These are phyloP conservation scores for Mycena epipterygia DNA, from an alignment of 768 basidiomycete genomes.

Conservation along the genomic window DNA sequence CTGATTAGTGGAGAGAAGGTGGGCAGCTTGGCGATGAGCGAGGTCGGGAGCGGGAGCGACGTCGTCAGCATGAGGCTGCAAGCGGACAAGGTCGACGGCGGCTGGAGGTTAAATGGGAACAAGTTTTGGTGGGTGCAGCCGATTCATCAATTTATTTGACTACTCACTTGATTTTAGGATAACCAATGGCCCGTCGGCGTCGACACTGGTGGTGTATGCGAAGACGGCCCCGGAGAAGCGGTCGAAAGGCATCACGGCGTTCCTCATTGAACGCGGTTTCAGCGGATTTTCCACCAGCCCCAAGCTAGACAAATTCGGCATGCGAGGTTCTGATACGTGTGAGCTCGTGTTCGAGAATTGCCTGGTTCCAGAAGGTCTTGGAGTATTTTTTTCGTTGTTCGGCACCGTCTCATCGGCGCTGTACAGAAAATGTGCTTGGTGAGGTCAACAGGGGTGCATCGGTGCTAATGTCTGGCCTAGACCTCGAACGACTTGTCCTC, in stretches of 20 bases:
- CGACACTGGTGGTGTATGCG: constrained; percentile 93
- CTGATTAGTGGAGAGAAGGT: constrained; percentile 86
- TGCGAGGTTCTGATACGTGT: constrained; percentile 96
- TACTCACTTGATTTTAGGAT: constrained; percentile 68
- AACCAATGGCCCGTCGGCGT: constrained; percentile 93
- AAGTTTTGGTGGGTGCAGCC: constrained; percentile 85
- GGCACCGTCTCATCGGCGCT: constrained; percentile 15
- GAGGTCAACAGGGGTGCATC: constrained; percentile 82
- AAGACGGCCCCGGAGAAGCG: constrained; percentile 84
- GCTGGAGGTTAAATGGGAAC: constrained; percentile 88
- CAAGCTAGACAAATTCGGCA: constrained; percentile 96
- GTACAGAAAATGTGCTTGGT: constrained; percentile 86
- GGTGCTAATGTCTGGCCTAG: constrained; percentile 80
- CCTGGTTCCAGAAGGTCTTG: constrained; percentile 85
- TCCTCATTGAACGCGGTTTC: constrained; percentile 88
- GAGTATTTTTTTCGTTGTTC: constrained; percentile 3
- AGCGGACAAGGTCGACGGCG: constrained; percentile 82
- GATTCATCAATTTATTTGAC: background rate
- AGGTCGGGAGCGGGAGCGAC: constrained; percentile 92
- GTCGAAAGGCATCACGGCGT: constrained; percentile 92
- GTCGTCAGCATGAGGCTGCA: constrained; percentile 94
- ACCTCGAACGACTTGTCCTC: background rate
- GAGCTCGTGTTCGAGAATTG: constrained; percentile 94
- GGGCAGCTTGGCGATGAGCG: constrained; percentile 95
- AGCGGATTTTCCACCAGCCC: constrained; percentile 90